A percentile compares a stretch with the other conserved stretches of the same genome.
These are phyloP conservation scores for Candida namnaoensis DNA, from an alignment of 805 yeast species.

Conservation along the genomic window DNA sequence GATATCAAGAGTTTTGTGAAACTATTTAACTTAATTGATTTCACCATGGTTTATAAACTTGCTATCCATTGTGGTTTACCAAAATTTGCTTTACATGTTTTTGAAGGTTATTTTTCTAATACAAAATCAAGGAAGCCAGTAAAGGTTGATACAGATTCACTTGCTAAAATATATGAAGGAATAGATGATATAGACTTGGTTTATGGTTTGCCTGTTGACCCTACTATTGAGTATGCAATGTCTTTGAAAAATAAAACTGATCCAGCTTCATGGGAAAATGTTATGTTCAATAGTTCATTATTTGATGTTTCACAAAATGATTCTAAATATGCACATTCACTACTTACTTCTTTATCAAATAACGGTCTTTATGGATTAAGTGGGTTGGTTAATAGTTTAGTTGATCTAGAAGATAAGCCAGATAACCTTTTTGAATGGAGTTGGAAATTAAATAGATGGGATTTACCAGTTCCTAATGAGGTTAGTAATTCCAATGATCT, in stretches of 20 bases:
- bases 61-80: conserved; percentile 16
- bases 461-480: conserved; percentile 39
- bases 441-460: conserved; percentile 79
- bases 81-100: conserved; percentile 23
- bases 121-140: conserved; percentile 1
- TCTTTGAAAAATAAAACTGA: conserved; percentile 25
- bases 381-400: conserved; percentile 26
- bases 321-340: neutral
- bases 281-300: conserved; percentile 48
- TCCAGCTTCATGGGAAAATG: conserved; percentile 27
- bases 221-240: conserved; percentile 45
- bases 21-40: conserved; percentile 15
- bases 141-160: conserved; percentile 4
- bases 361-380: conserved; percentile 57
- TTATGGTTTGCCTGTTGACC: conserved; percentile 54
- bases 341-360: conserved; percentile 30
- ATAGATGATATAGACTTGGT: conserved; percentile 58
- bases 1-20: conserved; percentile 8
- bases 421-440: conserved; percentile 46
- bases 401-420: conserved; percentile 4
- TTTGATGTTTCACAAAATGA: conserved; percentile 31
- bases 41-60: conserved; percentile 6
- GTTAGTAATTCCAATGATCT: conserved; percentile 32
- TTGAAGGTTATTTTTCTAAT: conserved; percentile 22
- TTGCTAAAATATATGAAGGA: conserved; percentile 33